A percentile compares a stretch with the other conserved stretches of the same genome.
phyloP scores from a whole-genome alignment of 305 asterid species.

The Euphrasia arctica region DNA sequence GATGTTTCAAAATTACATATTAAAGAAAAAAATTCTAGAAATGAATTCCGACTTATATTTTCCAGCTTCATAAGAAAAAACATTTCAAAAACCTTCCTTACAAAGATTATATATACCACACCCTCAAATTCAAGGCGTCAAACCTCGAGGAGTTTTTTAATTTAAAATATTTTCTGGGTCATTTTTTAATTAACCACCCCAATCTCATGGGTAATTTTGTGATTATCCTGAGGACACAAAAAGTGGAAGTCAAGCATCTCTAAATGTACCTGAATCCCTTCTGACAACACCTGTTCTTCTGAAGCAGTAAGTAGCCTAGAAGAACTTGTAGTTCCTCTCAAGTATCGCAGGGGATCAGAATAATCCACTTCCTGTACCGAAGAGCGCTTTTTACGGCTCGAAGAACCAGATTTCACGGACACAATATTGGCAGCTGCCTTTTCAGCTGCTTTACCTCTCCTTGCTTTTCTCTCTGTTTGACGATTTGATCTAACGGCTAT shows the following conservation, averaged over 20 bases:
- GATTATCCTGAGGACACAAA: background rate
- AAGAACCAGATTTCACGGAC: slow-evolving; percentile 69
- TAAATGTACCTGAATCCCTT: slow-evolving; percentile 75
- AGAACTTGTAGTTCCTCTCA: slow-evolving; percentile 67
- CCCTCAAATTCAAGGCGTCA: background rate
- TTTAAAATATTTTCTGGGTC: background rate
- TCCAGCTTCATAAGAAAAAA: background rate
- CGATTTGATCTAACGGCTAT: slow-evolving; percentile 79
- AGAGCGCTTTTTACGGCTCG: slow-evolving; percentile 61
- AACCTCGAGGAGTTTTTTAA: background rate
- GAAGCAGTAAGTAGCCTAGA: slow-evolving; percentile 79
- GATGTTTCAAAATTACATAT: too few species aligned
- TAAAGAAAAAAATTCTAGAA: background rate
- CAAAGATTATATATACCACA: background rate
- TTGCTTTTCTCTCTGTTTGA: slow-evolving; percentile 73
- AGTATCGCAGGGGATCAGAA: slow-evolving; percentile 76
- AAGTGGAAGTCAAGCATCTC: background rate
- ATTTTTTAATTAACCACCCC: background rate
- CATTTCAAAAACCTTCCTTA: background rate
- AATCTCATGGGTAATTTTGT: background rate
- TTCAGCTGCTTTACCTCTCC: slow-evolving; percentile 73
- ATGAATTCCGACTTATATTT: background rate
- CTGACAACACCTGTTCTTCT: slow-evolving; percentile 78
- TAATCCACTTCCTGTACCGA: slow-evolving; percentile 67
- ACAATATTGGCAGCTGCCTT: slow-evolving; percentile 62